Evolutionary conservation across 371 early-diverging fungal genomes (phyloP).

Genomic region (Mortierella sp.): DNA sequence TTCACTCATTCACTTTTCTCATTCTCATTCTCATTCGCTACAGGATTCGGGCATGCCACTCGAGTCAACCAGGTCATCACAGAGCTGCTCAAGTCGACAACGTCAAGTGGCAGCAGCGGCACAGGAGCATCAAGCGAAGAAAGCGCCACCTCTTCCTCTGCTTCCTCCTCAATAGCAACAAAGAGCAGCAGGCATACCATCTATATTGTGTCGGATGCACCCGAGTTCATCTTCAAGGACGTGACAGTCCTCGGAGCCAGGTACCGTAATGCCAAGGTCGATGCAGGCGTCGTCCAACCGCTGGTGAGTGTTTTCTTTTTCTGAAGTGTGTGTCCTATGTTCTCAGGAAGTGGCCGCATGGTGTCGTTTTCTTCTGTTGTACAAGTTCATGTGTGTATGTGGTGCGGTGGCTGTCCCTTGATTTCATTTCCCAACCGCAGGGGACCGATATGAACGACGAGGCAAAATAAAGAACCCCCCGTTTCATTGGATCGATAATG

Average conservation of each 20-base stretch:
- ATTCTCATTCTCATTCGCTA: not conserved
- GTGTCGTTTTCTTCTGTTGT: not conserved
- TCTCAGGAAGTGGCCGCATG: not conserved
- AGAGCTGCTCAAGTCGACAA: constrained; percentile 64
- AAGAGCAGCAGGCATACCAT: constrained; percentile 65
- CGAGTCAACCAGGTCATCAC: constrained; percentile 72
- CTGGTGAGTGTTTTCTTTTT: constrained; percentile 44
- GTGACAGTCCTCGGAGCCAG: constrained; percentile 68
- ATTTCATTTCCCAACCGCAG: constrained; percentile 7
- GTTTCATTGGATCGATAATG: constrained; percentile 11
- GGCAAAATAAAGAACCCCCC: not conserved
- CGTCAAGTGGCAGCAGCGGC: constrained; percentile 8
- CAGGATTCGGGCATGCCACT: constrained; percentile 82
- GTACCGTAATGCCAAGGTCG: constrained; percentile 73
- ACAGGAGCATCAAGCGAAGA: constrained; percentile 2
- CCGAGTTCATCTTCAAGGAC: constrained; percentile 75
- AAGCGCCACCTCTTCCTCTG: not conserved
- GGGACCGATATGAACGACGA: not conserved
- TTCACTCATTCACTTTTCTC: not conserved
- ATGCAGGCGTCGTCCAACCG: constrained; percentile 80
- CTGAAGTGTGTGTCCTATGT: not conserved
- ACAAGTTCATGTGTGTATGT: not conserved
- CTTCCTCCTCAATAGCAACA: not conserved
- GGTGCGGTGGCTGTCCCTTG: not conserved
- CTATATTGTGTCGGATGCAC: constrained; percentile 75